Evolutionary conservation across 2,329 filamentous ascomycete genomes (phyloP).

Genomic region (Penicillium thymicola): DNA sequence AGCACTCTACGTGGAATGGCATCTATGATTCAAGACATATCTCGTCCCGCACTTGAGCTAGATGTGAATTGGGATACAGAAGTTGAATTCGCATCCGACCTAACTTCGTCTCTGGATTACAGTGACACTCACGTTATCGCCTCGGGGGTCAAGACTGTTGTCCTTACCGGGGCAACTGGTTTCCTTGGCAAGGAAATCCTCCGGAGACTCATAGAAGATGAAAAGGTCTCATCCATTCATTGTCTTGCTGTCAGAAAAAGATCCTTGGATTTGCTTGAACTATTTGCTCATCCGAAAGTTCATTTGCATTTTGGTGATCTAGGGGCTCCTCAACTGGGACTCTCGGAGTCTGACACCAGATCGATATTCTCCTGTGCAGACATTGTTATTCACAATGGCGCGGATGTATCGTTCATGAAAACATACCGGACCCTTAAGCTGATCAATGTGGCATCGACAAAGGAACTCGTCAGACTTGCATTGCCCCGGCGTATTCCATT

Average conservation of each 20-base stretch:
- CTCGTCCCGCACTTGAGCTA: not conserved
- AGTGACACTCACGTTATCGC: not conserved
- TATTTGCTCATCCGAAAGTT: constrained; percentile 16
- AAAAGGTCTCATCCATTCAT: constrained; percentile 6
- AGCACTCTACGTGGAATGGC: constrained; percentile 20
- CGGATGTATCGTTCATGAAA: constrained; percentile 30
- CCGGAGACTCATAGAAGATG: constrained; percentile 10
- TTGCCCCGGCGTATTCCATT: constrained; percentile 25
- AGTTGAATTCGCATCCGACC: not conserved
- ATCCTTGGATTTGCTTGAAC: not conserved
- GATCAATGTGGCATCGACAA: constrained; percentile 28
- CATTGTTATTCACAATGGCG: constrained; percentile 26
- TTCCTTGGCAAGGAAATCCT: constrained; percentile 22
- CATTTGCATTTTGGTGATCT: constrained; percentile 15
- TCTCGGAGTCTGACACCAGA: constrained; percentile 10
- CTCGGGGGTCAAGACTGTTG: constrained; percentile 1
- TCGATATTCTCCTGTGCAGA: constrained; percentile 21
- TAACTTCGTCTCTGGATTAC: not conserved
- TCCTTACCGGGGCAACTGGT: constrained; percentile 20
- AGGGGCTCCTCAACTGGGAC: constrained; percentile 11
- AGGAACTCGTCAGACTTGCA: constrained; percentile 25
- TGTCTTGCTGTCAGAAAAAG: constrained; percentile 19
- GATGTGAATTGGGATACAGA: constrained; percentile 17
- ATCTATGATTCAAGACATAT: constrained; percentile 3
- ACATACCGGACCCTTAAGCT: constrained; percentile 28